Conservation (phyloP, 306 rosid genomes). For the Pterocarpus macrocarpus region DNA sequence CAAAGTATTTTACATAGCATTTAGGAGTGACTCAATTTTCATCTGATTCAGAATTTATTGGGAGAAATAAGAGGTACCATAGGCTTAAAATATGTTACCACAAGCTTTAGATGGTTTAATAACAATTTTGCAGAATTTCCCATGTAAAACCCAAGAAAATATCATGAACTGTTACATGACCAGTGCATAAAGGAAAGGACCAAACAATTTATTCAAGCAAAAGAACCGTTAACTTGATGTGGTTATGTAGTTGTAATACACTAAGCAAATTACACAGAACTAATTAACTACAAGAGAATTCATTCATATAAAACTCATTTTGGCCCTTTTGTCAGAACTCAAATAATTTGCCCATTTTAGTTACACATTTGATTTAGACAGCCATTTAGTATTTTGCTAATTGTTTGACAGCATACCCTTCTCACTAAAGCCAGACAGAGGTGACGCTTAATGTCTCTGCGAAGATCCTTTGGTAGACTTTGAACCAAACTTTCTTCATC, state of each 20-base stretch:
- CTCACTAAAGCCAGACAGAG: constrained; percentile 90
- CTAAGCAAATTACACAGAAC: background rate
- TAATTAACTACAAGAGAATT: background rate
- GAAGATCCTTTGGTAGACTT: constrained; percentile 90
- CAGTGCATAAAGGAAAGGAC: background rate
- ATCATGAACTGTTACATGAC: background rate
- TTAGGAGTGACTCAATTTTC: background rate
- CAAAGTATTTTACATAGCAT: constrained; percentile 13
- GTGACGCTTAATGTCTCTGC: constrained; percentile 89
- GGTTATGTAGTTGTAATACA: background rate
- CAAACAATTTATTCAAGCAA: constrained; percentile 24
- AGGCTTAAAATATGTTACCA: background rate
- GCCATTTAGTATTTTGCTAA: background rate
- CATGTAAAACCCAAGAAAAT: background rate
- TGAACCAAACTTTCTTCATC: constrained; percentile 85
- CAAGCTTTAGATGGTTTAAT: constrained; percentile 7
- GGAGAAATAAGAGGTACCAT: background rate
- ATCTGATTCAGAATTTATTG: constrained; percentile 4
- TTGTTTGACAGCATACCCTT: constrained; percentile 65
- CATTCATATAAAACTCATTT: background rate
- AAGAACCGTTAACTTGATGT: constrained; percentile 35
- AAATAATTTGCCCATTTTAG: background rate
- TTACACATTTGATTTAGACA: background rate
- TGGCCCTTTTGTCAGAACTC: background rate
- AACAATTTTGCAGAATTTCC: background rate